These are phyloP conservation scores for Sporothrix curviconia DNA, from an alignment of 2,329 filamentous ascomycete genomes.

Conservation along the genomic window DNA sequence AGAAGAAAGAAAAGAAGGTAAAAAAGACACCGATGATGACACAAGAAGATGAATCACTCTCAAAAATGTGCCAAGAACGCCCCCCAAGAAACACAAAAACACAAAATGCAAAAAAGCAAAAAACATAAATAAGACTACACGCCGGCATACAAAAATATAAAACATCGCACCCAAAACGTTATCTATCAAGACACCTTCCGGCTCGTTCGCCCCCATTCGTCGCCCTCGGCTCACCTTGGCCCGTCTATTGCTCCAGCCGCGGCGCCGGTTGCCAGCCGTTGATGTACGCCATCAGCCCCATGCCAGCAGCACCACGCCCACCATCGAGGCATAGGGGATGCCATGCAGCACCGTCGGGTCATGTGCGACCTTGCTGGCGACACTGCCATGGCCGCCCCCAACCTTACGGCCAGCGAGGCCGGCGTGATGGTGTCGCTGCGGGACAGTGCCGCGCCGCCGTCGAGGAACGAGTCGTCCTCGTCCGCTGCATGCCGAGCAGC, in stretches of 20 bases:
- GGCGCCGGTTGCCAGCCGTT: constrained; percentile 65
- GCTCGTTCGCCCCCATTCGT: too few species aligned
- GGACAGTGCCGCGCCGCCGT: constrained; percentile 38
- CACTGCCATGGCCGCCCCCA: not conserved
- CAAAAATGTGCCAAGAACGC: not conserved
- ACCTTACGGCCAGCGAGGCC: constrained; percentile 24
- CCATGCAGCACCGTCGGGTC: constrained; percentile 46
- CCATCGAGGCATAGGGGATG: constrained; percentile 72
- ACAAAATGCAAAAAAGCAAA: not conserved
- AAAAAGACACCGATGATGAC: not conserved
- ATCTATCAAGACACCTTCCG: constrained; percentile 4
- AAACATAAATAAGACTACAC: not conserved
- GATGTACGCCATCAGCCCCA: constrained; percentile 80
- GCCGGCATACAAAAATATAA: not conserved
- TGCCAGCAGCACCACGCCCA: constrained; percentile 76
- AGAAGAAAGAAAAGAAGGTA: not conserved
- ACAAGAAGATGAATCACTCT: not conserved
- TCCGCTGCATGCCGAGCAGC: too few species aligned
- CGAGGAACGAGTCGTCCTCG: constrained; percentile 22
- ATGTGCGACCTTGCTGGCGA: constrained; percentile 31
- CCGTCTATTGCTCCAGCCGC: constrained; percentile 29
- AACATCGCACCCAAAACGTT: not conserved
- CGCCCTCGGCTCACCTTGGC: too few species aligned
- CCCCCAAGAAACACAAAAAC: not conserved
- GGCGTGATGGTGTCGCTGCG: constrained; percentile 45